These are phyloP conservation scores for Colletotrichum theobromicola DNA, from an alignment of 2,329 filamentous ascomycete genomes.

Conservation along the genomic window DNA sequence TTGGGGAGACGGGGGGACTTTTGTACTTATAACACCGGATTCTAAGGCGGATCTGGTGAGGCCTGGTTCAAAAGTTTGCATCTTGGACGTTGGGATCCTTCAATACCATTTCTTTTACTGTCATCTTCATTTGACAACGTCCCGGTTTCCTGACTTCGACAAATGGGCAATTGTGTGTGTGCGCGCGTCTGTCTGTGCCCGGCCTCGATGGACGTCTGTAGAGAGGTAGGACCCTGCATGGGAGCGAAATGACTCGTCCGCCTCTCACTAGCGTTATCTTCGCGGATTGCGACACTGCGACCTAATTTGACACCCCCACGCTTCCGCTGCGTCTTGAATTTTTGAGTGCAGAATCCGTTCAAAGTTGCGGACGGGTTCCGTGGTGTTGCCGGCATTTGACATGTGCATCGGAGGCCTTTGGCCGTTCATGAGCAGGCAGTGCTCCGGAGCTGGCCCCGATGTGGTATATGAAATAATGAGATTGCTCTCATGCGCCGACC, in stretches of 20 bases:
- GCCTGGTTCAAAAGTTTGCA: conserved; percentile 26
- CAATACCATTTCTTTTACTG: conserved; percentile 21
- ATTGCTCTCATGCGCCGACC: neutral
- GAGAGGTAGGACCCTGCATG: neutral
- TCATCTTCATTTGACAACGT: neutral
- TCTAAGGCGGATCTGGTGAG: conserved; percentile 26
- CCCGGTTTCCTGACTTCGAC: neutral
- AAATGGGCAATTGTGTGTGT: neutral
- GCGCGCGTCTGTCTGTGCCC: neutral
- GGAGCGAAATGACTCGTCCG: neutral
- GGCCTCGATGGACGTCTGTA: neutral
- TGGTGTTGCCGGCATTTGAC: neutral
- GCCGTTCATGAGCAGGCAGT: neutral
- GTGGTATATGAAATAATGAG: neutral
- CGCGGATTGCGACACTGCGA: neutral
- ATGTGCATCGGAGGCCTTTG: neutral
- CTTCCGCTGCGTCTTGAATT: neutral
- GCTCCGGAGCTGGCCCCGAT: neutral
- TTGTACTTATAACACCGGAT: conserved; percentile 41
- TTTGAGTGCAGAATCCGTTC: neutral
- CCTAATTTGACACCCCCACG: neutral
- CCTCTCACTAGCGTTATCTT: neutral
- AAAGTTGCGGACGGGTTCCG: neutral
- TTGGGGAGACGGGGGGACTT: conserved; percentile 20
- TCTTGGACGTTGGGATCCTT: conserved; percentile 22